Conservation (phyloP, 805 yeast genomes). For the Candida vaughaniae region DNA sequence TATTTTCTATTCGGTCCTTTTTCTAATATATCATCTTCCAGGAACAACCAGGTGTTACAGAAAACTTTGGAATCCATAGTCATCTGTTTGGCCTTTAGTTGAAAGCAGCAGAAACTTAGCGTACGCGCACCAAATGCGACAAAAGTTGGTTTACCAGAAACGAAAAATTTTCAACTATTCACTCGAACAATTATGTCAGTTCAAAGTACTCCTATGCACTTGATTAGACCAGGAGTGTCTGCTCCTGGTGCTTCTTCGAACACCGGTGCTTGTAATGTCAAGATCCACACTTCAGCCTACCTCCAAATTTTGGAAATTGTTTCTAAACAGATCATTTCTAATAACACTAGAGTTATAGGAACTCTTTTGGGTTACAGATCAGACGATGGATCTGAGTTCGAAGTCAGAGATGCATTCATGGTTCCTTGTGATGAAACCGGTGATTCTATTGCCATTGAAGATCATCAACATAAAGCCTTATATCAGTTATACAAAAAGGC, state of each 20-base stretch:
- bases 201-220: slow-evolving; percentile 40
- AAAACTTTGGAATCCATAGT: too few species aligned
- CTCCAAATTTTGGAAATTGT: slow-evolving; percentile 76
- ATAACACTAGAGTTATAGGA: slow-evolving; percentile 66
- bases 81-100: too few species aligned
- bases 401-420: slow-evolving; percentile 71
- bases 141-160: too few species aligned
- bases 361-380: slow-evolving; percentile 79
- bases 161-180: slow-evolving; percentile 3
- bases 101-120: too few species aligned
- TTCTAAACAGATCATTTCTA: slow-evolving; percentile 45
- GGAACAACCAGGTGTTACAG: slow-evolving; percentile 42
- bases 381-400: slow-evolving; percentile 77
- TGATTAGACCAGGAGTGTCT: slow-evolving; percentile 49
- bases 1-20: slow-evolving; percentile 31
- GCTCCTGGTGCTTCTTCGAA: slow-evolving; percentile 46
- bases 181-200: slow-evolving; percentile 3
- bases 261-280: slow-evolving; percentile 52
- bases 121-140: too few species aligned
- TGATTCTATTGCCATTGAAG: slow-evolving; percentile 75
- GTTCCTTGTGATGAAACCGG: slow-evolving; percentile 77
- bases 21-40: slow-evolving; percentile 31
- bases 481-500: slow-evolving; percentile 72
- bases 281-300: slow-evolving; percentile 66
- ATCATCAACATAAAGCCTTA: slow-evolving; percentile 69